Evolutionary conservation across 2,329 filamentous ascomycete genomes (phyloP).

Genomic region (Fusarium duplospermum): DNA sequence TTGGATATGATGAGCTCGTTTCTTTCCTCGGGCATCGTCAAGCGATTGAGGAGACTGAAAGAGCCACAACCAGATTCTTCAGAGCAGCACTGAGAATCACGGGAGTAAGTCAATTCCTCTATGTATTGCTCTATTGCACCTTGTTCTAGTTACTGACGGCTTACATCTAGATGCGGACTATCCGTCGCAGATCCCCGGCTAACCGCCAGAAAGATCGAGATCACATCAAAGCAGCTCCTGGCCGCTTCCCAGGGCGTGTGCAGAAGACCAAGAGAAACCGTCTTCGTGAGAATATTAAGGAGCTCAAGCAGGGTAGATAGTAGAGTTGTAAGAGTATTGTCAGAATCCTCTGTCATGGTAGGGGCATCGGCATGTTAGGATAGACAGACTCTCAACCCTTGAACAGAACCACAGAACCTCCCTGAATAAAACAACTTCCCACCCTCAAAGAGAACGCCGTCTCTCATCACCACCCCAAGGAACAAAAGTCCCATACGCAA

Average conservation of each 20-base stretch:
- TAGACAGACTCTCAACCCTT: not conserved
- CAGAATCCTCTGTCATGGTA: not conserved
- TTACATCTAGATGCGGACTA: not conserved
- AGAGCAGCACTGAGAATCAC: not conserved
- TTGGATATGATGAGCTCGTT: not conserved
- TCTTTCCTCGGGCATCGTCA: not conserved
- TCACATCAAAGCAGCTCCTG: not conserved
- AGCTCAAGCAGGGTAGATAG: not conserved
- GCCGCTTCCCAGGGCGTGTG: not conserved
- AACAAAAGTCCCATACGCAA: slow-evolving; percentile 38
- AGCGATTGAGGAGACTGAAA: not conserved
- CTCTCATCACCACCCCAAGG: slow-evolving; percentile 21
- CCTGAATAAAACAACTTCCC: not conserved
- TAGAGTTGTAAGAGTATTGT: not conserved
- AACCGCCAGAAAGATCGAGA: not conserved
- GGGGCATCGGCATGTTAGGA: not conserved
- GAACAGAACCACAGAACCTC: not conserved
- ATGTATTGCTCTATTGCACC: not conserved
- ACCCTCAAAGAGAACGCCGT: slow-evolving; percentile 14
- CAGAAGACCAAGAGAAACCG: not conserved
- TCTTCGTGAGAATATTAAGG: not conserved
- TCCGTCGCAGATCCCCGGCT: not conserved
- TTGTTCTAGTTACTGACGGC: not conserved
- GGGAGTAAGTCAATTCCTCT: not conserved
- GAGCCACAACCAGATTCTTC: not conserved